These are phyloP conservation scores for Phytophthora tubulina DNA, from an alignment of 352 stramenopile genomes.

Conservation along the genomic window DNA sequence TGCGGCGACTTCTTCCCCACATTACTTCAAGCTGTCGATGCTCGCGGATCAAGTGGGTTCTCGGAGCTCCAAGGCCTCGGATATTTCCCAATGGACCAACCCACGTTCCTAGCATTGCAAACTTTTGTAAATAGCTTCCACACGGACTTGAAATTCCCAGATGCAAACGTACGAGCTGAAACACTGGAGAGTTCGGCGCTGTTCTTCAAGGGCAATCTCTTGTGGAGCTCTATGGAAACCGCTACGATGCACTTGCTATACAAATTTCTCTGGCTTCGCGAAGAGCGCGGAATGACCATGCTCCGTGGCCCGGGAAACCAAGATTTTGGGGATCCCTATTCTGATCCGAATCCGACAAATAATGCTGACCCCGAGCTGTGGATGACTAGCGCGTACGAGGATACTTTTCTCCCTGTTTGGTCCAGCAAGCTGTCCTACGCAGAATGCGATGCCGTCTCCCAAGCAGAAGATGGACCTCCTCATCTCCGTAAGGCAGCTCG, in stretches of 20 bases:
- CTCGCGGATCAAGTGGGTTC: constrained; percentile 43
- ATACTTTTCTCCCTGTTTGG: constrained; percentile 73
- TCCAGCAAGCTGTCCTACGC: constrained; percentile 69
- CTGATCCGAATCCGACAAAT: background rate
- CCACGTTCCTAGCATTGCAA: constrained; percentile 60
- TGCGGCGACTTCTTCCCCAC: constrained; percentile 55
- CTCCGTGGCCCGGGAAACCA: constrained; percentile 14
- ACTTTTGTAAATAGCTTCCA: constrained; percentile 61
- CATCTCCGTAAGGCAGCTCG: constrained; percentile 43
- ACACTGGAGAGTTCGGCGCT: constrained; percentile 38
- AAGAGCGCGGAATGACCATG: constrained; percentile 65
- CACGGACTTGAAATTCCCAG: constrained; percentile 27
- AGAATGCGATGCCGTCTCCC: constrained; percentile 58
- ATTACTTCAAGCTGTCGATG: constrained; percentile 51
- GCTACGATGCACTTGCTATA: constrained; percentile 49
- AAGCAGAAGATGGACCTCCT: constrained; percentile 29
- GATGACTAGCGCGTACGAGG: constrained; percentile 60
- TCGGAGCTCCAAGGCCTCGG: constrained; percentile 56
- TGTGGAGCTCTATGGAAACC: constrained; percentile 59
- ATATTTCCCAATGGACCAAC: constrained; percentile 62
- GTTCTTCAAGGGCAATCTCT: constrained; percentile 66
- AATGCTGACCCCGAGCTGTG: constrained; percentile 35
- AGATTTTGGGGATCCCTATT: background rate
- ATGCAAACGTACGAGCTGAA: constrained; percentile 4
- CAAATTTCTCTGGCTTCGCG: constrained; percentile 59